Evolutionary conservation across 176 grass and related monocot genomes (phyloP), one percentile per base, ranked within the genome.

Genomic region (Raddia distichophylla): DNA sequence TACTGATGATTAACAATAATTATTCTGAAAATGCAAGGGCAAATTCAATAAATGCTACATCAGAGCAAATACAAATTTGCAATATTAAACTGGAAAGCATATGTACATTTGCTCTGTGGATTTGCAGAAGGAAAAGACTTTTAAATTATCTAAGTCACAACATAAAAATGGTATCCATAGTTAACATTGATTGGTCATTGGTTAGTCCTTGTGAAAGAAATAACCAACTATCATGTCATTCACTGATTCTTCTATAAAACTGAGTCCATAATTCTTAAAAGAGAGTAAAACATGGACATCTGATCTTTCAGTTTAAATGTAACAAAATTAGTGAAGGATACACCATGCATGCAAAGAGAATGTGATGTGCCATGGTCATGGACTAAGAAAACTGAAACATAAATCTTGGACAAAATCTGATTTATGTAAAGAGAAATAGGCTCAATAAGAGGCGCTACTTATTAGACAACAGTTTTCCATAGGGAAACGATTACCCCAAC

Each of bases 171-270:
- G 32, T 27, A 74, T 14, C 3, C n/a, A 76, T 27, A 47, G 19
- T 32, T 62, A 12, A 5, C 8, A 19, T 67, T 22, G 27, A 27
- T 27, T 27, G 27, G 27, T 27, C 27, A 67, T 54, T 8, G 11
- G 32, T 34, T 65, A 79, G 61, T 79, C 48, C 8, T 60, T 60
- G 58, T 60, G 8, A 60, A 60, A 60, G 58, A 60, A 55, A 54
- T 18, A 55, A 19, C 2, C 33, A 67, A 67, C 16, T 9, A 67
- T 67, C 34, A 44, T 67, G 65, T 43, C 10, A 62, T 27, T 27
- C 27, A 27, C 27, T 27, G 27, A 43, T 61, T 34, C 27, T 15
- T 82, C 19, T 60, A 1, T 1, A 60, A 58, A 60, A 60, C 27
- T 27, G 27, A 27, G 27, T 27, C 27, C 27, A 27, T 27, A 27